Evolutionary conservation across 768 basidiomycete species (phyloP).

Genomic region (Trametes meyenii): DNA sequence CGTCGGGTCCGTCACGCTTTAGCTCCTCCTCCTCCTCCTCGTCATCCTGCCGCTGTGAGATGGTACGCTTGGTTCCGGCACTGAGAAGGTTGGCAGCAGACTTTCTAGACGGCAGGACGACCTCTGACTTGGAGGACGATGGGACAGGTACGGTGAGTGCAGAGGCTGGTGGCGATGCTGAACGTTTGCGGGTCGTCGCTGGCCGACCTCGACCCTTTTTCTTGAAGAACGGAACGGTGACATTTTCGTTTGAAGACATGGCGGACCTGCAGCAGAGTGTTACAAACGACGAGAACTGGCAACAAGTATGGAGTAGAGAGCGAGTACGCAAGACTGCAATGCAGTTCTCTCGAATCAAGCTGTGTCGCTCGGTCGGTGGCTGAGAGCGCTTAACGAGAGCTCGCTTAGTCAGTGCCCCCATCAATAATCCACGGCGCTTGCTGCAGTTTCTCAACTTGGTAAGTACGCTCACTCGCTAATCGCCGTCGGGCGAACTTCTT

Average conservation of each 20-base stretch:
- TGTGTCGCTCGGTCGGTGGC: not conserved
- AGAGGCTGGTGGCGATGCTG: slow-evolving; percentile 56
- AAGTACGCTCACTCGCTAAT: slow-evolving; percentile 1
- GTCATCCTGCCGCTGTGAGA: slow-evolving; percentile 50
- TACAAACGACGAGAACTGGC: too few relatives aligned
- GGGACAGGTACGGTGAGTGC: slow-evolving; percentile 33
- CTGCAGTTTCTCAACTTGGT: not conserved
- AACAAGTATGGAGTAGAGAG: not conserved
- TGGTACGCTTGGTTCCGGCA: slow-evolving; percentile 71
- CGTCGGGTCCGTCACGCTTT: slow-evolving; percentile 54
- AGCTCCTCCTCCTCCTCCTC: slow-evolving; percentile 58
- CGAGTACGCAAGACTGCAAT: not conserved
- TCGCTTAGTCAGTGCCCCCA: slow-evolving; percentile 17
- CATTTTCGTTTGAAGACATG: slow-evolving; percentile 29
- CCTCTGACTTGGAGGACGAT: slow-evolving; percentile 61
- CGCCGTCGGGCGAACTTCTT: not conserved
- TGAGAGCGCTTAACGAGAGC: not conserved
- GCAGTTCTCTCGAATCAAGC: not conserved
- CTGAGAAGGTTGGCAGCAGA: slow-evolving; percentile 68
- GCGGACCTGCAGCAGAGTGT: too few relatives aligned
- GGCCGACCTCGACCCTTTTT: slow-evolving; percentile 83
- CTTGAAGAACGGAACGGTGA: slow-evolving; percentile 87
- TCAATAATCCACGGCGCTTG: slow-evolving; percentile 3
- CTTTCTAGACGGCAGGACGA: slow-evolving; percentile 79
- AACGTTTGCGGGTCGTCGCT: slow-evolving; percentile 74